Conservation (phyloP, 1,284 basidiomycete species). For the Marasmius sp. region DNA sequence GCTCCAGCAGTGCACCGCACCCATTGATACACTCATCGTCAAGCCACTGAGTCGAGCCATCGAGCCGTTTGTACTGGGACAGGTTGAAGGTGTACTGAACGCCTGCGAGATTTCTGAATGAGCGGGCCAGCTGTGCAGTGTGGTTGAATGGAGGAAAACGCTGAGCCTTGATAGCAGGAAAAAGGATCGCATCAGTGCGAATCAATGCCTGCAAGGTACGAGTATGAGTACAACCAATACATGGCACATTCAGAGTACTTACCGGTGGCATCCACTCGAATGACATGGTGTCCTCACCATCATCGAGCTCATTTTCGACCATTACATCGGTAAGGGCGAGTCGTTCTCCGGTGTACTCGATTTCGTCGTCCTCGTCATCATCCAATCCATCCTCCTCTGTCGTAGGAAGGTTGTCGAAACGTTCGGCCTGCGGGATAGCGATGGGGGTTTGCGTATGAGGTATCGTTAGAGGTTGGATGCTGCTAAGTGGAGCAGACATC, state of each 20-base stretch:
- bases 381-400: background rate
- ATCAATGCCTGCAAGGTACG: background rate
- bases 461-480: no score
- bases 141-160: background rate
- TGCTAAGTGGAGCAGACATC: no score
- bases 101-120: no score
- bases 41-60: background rate
- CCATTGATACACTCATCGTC: background rate
- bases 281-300: background rate
- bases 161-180: background rate
- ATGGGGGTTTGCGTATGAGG: no score
- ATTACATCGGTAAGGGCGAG: no score
- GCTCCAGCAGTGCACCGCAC: background rate
- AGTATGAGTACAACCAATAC: background rate
- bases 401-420: background rate
- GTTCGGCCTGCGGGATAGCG: background rate
- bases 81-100: background rate
- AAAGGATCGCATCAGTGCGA: background rate
- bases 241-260: background rate
- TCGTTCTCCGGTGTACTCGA: background rate
- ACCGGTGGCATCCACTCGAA: background rate
- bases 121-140: background rate
- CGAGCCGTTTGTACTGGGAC: background rate
- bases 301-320: background rate
- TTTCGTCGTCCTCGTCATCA: background rate